Evolutionary conservation across 495 filamentous ascomycete species (phyloP), one percentile per base, ranked within the genome.

Genomic region (Ascobolus immersus): DNA sequence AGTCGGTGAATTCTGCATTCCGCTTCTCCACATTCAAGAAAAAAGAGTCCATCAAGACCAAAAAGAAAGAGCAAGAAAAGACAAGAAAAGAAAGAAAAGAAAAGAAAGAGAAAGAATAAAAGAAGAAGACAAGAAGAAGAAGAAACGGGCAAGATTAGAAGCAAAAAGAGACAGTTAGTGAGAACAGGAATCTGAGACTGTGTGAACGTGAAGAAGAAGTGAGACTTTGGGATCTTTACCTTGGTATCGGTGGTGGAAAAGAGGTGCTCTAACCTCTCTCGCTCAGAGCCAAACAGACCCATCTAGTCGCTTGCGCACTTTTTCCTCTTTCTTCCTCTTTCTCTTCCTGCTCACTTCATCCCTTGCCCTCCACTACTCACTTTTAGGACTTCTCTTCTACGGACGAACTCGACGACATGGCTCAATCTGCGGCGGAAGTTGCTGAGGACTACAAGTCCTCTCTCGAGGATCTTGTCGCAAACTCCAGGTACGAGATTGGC

Each of bases 391-490:
- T 39, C 39, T 34, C 42, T 40, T 19, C 37, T 44, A 32, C 36
- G n/a, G 21, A 29, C 19, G 32, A n/a, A 8, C 11, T 12, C n/a
- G 14, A 19, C 32, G 23, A 35, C 37, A 17, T 13, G 25, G 18
- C 17, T 50, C n/a, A n/a, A n/a, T n/a, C n/a, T n/a, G n/a, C 78
- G 34, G 79, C 76, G 49, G 81, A 90, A 52, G 77, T 94, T 42
- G 84, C 81, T 38, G 73, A 81, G 53, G 89, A 93, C 60, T 96
- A 89, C 62, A 75, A 71, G 47, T 73, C 78, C 41, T 86, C 86
- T 32, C 64, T 96, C 46, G 73, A 84, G 54, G 86, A 92, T 55
- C 61, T 96, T 45, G 73, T 71, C 36, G 64, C 70, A 43, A 91
- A 91, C 57, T 78, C 77, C 47, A 69, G 78, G 49, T 74, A 71